A percentile compares a stretch with the other conserved stretches of the same genome.
Evolutionary conservation across 345 rosid genomes (phyloP).

Genomic region (Raphanus sativus): DNA sequence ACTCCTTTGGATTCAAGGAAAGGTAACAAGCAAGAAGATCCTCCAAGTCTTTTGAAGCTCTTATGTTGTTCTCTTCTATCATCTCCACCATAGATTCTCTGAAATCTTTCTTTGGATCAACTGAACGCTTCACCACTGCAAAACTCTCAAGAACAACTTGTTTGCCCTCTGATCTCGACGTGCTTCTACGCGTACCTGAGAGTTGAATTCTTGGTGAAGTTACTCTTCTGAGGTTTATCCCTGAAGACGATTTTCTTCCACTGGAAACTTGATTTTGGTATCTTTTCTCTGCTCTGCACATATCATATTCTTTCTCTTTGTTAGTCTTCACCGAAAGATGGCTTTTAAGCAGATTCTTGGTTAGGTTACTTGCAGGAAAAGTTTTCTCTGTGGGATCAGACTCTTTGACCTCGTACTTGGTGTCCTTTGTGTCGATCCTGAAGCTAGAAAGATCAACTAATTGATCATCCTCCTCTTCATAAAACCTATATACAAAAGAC

Average conservation of each 20-base stretch:
- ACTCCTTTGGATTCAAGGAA: slow-evolving; percentile 61
- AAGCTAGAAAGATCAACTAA: slow-evolving; percentile 47
- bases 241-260: slow-evolving; percentile 44
- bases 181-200: slow-evolving; percentile 39
- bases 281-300: slow-evolving; percentile 4
- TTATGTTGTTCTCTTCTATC: slow-evolving; percentile 75
- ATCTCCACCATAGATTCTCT: slow-evolving; percentile 90
- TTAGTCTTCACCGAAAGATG: slow-evolving; percentile 23
- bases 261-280: slow-evolving; percentile 13
- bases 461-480: slow-evolving; percentile 21
- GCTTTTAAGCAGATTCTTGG: slow-evolving; percentile 5
- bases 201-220: slow-evolving; percentile 59
- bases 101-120: slow-evolving; percentile 82
- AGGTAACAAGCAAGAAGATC: slow-evolving; percentile 89
- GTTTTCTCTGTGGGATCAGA: slow-evolving; percentile 29
- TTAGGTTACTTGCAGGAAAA: slow-evolving; percentile 24
- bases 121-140: slow-evolving; percentile 63
- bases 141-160: slow-evolving; percentile 47
- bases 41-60: slow-evolving; percentile 64
- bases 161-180: slow-evolving; percentile 37
- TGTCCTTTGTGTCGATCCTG: slow-evolving; percentile 40
- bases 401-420: slow-evolving; percentile 31
- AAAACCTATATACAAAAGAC: slow-evolving; percentile 33
- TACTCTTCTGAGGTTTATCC: slow-evolving; percentile 53
- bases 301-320: slow-evolving; percentile 16